Base-by-base conservation (phyloP, 768 basidiomycete genomes). In the Mycena venus region DNA sequence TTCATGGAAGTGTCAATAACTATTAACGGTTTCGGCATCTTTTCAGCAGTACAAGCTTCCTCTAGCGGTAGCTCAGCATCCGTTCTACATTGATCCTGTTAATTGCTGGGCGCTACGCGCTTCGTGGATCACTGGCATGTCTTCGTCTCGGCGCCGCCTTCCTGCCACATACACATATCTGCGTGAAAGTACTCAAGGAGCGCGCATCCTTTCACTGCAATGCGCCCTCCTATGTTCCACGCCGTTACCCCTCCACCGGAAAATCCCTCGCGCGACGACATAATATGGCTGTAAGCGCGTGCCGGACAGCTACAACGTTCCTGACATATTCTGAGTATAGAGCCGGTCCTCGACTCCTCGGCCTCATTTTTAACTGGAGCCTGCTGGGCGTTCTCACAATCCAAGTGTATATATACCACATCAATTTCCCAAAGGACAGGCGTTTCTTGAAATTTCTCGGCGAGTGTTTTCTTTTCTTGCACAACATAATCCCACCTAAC, bases 391-490 rank as follows among this genome's bases (percentile, higher is more conserved):
- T 74, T 23, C 75, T 78, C 53, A 77, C 76, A 14, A 73, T 68
- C 2, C 78, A 78, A 55, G 72, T 78, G 6, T 78, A 77, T 49
- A 64, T 78, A 25, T 78, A 78, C 56, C 60, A 75, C 32, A 29
- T 77, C 51, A 70, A 63, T 25, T 78, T 77, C 34, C 74, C 78
- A 0, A 75, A 73, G 31, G 78, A 78, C 72, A 68, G 25, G n/a
- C 47, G 44, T 3, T 19, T 58, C 42, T 34, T 73, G 55, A 77
- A 78, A 53, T 12, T 49, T 19, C 58, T 78, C 23, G 78, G 78
- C 60, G 29, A 29, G 47, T 32, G 4, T 14, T 25, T 15, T 12
- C n/a, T 3, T 17, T 32, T n/a, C 17, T 59, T 14, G 32, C 56
- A 59, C 31, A 34, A n/a, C n/a, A n/a, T n/a, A 8, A 36, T 17